Percentiles rank a stretch among this genome's conserved stretches.
phyloP scores from a whole-genome alignment of 768 basidiomycete species.

The Mycena rosella region DNA sequence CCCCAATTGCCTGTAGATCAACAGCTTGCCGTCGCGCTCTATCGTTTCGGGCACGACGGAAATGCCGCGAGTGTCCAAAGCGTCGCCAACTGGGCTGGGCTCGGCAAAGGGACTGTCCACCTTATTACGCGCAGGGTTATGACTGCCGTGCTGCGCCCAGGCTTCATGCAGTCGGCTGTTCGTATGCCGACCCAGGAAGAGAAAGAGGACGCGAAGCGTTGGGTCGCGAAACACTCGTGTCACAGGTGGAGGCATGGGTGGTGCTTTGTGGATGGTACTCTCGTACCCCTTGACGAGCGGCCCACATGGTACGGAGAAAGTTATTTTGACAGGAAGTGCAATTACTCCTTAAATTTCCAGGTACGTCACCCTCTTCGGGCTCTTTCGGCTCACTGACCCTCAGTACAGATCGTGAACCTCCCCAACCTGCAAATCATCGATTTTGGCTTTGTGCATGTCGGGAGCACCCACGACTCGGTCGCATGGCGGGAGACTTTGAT shows the following conservation, averaged over 20 bases:
- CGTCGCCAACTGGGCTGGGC: slow-evolving; percentile 54
- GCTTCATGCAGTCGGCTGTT: slow-evolving; percentile 44
- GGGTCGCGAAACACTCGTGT: slow-evolving; percentile 51
- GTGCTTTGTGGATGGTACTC: slow-evolving; percentile 30
- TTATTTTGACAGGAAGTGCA: slow-evolving; percentile 54
- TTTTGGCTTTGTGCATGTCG: slow-evolving; percentile 47
- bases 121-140: slow-evolving; percentile 35
- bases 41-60: slow-evolving; percentile 54
- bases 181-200: slow-evolving; percentile 45
- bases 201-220: slow-evolving; percentile 52
- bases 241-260: slow-evolving; percentile 51
- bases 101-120: slow-evolving; percentile 47
- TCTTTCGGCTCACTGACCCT: too few species aligned
- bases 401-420: slow-evolving; percentile 40
- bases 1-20: slow-evolving; percentile 42
- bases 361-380: slow-evolving; percentile 35
- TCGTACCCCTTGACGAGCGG: slow-evolving; percentile 47
- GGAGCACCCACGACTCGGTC: slow-evolving; percentile 53
- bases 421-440: slow-evolving; percentile 53
- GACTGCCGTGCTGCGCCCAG: slow-evolving; percentile 41
- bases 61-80: slow-evolving; percentile 49
- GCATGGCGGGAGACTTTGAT: slow-evolving; percentile 45
- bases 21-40: slow-evolving; percentile 55
- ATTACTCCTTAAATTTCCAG: slow-evolving; percentile 55
- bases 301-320: slow-evolving; percentile 50